Evolutionary conservation across 2,329 filamentous ascomycete genomes (phyloP), one percentile per base, ranked within the genome.

Genomic region (Ceratocystis harringtonii): DNA sequence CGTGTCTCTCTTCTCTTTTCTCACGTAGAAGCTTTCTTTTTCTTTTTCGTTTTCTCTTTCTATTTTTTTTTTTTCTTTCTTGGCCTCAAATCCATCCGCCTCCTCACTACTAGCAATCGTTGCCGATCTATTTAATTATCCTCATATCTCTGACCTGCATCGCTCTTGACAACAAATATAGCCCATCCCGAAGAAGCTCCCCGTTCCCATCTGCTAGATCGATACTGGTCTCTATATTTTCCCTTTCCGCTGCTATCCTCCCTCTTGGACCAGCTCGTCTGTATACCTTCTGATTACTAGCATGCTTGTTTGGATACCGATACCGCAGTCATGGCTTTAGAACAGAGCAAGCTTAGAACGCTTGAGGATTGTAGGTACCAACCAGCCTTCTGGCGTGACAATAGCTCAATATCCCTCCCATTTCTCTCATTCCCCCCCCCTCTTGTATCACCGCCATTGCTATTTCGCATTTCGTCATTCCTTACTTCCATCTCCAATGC

Each of bases 281-380:
- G 36, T 15, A 52, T 22, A 48, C 45, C 61, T 15, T 55, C 17
- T 19, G 8, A 5, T n/a, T 55, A 65, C 3, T 58, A 65, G 63
- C 63, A 65, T 65, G 63, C 63, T 65, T 36, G 32, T 61, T 61
- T 65, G 63, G n/a, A 32, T 44, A n/a, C 44, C 25, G n/a, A 44
- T 8, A 30, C 55, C 44, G 55, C 63, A 65, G 44, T 55, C 43
- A 65, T 65, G 63, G 45, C 41, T 61, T 50, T 60, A 50, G 55
- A 45, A 61, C 55, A 65, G 43, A 62, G 61, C 61, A 57, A 65
- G 32, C 44, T 48, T 61, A 61, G 55, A 61, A 50, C 55, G 63
- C 63, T 65, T n/a, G 63, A 65, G 63, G 63, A 63, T 63, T 63
- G 62, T 63, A 63, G 19, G 62, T 63, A 2, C 36, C 30, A 41